Base-by-base conservation (phyloP, 2,329 filamentous ascomycete genomes). In the Penicillium capsulatum region DNA sequence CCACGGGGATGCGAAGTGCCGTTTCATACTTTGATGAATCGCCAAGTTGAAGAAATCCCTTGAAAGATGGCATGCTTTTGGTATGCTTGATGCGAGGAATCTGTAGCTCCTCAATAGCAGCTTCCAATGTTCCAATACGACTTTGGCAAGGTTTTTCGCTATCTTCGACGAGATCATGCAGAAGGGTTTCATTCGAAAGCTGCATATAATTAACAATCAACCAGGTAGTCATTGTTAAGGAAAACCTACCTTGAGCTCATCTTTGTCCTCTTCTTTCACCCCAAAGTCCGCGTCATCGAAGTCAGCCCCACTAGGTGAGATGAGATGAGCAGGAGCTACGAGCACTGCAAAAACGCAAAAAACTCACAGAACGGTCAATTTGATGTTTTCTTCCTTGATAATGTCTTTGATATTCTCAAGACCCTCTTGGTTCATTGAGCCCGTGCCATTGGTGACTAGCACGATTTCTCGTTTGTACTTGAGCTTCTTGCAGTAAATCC, bases 271-370 rank as follows among this genome's bases (percentile, higher is more conserved):
- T 67, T 97, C 91, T 63, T 94, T 94, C 60, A 87, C 86, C 29
- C 90, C 90, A 58, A 84, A 95, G 2, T 94, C 89, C 1, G 79
- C 61, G 61, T 96, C 89, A 59, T 98, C 89, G 64, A 98, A 97
- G 61, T 98, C 92, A 13, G 94, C 79, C 10, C 92, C 92, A 38
- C 84, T 90, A 42, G 3, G 30, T 15, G 19, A 20, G 15, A 42
- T 64, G 61, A 68, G 60, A 31, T 31, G 9, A 20, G 17, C 15
- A 3, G 1, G 13, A 5, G 2, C 4, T 16, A 3, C 1, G 13
- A 5, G 2, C 4, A 1, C 6, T 19, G 2, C 45, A 22, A 50
- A 31, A 19, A 31, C 11, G n/a, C 17, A 4, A 17, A 14, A 9
- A 19, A 75, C 84, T 64, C 64, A 89, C 83, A 97, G 68, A 8